A percentile compares a stretch with the other conserved stretches of the same genome.
Conservation (phyloP, 176 grass and related monocot species). For the Leersia perrieri region DNA sequence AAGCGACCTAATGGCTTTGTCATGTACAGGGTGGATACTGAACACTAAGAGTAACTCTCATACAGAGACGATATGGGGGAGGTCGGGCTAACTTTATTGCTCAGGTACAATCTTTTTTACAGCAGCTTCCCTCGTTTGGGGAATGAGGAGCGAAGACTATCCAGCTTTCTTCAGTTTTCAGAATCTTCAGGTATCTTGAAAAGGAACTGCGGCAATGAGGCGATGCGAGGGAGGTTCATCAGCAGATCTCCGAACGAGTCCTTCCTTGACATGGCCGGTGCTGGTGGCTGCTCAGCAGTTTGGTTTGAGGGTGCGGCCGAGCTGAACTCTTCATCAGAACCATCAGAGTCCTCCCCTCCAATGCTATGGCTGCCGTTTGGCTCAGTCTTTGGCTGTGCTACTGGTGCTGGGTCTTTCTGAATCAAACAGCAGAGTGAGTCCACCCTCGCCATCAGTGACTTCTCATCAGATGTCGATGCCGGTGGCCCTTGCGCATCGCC, state of each 20-base stretch:
- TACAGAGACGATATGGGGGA: neutral
- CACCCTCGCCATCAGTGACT: conserved; percentile 67
- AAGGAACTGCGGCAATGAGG: conserved; percentile 75
- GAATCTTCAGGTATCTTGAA: conserved; percentile 80
- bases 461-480: conserved; percentile 62
- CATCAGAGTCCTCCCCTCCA: conserved; percentile 39
- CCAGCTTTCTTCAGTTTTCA: conserved; percentile 58
- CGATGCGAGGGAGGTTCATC: conserved; percentile 74
- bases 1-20: conserved; percentile 31
- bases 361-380: conserved; percentile 37
- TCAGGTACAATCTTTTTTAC: conserved; percentile 44
- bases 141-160: conserved; percentile 6
- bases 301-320: conserved; percentile 32
- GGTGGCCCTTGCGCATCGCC: conserved; percentile 60
- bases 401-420: conserved; percentile 52
- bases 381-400: conserved; percentile 31
- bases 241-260: conserved; percentile 85
- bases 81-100: conserved; percentile 36
- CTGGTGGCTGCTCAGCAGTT: conserved; percentile 11
- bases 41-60: neutral
- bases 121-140: conserved; percentile 8
- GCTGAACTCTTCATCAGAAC: conserved; percentile 63
- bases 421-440: conserved; percentile 87
- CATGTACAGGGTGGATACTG: conserved; percentile 41
- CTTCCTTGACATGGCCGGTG: conserved; percentile 56